Base-by-base conservation (phyloP, 2,329 filamentous ascomycete genomes). In the Davidsoniella virescens region DNA sequence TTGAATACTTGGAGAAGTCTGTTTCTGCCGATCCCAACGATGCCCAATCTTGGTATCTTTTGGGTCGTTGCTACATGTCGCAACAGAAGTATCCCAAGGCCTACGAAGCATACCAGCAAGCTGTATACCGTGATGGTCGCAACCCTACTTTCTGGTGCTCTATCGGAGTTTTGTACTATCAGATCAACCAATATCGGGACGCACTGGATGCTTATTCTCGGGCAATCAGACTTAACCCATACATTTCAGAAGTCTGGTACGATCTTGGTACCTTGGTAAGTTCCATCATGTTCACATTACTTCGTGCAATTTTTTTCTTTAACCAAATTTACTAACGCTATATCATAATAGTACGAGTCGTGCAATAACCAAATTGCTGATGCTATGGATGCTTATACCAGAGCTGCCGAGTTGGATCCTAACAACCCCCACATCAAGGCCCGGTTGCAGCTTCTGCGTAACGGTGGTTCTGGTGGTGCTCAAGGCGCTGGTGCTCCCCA, bases 141-240 rank as follows among this genome's bases (percentile, higher is more conserved):
- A 96, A 96, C 63, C 92, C 92, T 16, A 96, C 92, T 2, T 98
- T 96, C 70, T 98, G 92, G 92, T 96, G 92, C 70, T 96, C 90
- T 8, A 98, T 98, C 62, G 92, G 92, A 63, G 92, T 98, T 14
- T 75, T 98, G 53, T 98, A 98, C 65, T 98, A 96, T 68, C 92
- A 96, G 67, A 98, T 98, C 70, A 98, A 96, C 67, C 92, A 98
- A 69, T 98, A 98, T 67, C 82, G 92, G 53, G 92, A 98, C 70
- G 92, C 92, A 2, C 76, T 98, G 49, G 92, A 98, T 69, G 92
- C 92, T 38, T 98, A 96, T 67, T 95, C 88, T 54, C 84, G 92
- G 54, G 92, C 92, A 44, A 98, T 96, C 59, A 83, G 92, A 51
- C 68, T 98, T 59, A 98, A 96, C 63, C 92, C 92, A 4, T 95